These are phyloP conservation scores for Agaricus blazei DNA, from an alignment of 768 basidiomycete species.

Conservation along the genomic window DNA sequence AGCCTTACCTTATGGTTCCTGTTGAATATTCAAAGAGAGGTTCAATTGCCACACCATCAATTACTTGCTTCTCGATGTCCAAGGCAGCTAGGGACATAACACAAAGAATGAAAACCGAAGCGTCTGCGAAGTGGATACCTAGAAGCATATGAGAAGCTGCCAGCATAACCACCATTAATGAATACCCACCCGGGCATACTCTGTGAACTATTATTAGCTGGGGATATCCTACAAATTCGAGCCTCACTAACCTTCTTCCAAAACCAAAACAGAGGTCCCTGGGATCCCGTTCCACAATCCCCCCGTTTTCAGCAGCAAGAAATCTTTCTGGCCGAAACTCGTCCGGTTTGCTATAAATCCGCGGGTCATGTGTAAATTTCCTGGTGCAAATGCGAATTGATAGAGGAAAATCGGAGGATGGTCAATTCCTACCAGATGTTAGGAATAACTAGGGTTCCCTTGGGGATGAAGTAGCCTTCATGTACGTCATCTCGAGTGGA, in stretches of 20 bases:
- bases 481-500: constrained; percentile 57
- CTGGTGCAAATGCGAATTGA: constrained; percentile 16
- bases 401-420: neutral
- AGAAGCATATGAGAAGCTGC: constrained; percentile 1
- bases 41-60: constrained; percentile 39
- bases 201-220: constrained; percentile 19
- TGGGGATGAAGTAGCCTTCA: constrained; percentile 57
- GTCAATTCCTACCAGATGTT: constrained; percentile 39
- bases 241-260: constrained; percentile 49
- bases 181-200: constrained; percentile 40
- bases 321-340: constrained; percentile 60
- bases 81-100: constrained; percentile 50
- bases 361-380: constrained; percentile 51
- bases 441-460: constrained; percentile 46
- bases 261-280: constrained; percentile 65
- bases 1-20: constrained; percentile 56
- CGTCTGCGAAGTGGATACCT: constrained; percentile 53
- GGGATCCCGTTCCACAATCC: constrained; percentile 48
- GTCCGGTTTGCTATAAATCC: constrained; percentile 47
- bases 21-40: constrained; percentile 54
- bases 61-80: constrained; percentile 40
- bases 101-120: constrained; percentile 47
- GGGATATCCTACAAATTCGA: constrained; percentile 4
- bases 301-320: constrained; percentile 34
- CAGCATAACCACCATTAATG: constrained; percentile 1